These are phyloP conservation scores for Elymus sibiricus DNA, from an alignment of 176 grass and related monocot genomes.

Conservation along the genomic window DNA sequence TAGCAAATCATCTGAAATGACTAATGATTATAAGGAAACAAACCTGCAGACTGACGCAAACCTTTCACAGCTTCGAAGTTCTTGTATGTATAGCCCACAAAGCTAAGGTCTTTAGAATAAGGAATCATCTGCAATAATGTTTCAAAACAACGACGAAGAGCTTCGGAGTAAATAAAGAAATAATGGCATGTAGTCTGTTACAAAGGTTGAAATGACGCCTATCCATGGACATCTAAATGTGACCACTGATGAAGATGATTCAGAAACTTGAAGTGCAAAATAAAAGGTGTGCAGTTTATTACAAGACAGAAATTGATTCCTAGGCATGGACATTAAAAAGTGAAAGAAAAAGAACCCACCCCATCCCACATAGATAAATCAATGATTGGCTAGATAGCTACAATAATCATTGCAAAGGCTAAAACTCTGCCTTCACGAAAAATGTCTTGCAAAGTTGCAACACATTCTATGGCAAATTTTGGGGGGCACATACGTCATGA, in stretches of 20 bases:
- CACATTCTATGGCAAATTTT: not conserved
- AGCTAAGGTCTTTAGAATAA: slow-evolving; percentile 50
- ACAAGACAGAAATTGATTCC: not conserved
- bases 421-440: not conserved
- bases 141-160: not conserved
- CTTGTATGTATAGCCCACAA: slow-evolving; percentile 70
- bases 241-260: not conserved
- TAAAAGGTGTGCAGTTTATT: not conserved
- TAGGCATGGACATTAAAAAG: not conserved
- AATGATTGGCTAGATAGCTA: not conserved
- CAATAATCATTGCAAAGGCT: not conserved
- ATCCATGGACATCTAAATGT: slow-evolving; percentile 6
- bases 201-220: not conserved
- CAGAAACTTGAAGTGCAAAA: not conserved
- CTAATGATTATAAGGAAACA: not conserved
- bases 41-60: slow-evolving; percentile 27
- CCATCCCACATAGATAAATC: not conserved
- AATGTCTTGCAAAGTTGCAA: not conserved
- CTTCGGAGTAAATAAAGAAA: slow-evolving; percentile 7
- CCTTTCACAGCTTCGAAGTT: slow-evolving; percentile 65
- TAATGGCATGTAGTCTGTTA: not conserved
- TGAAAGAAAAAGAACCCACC: not conserved
- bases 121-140: slow-evolving; percentile 52
- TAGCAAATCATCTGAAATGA: not conserved
- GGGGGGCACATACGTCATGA: not conserved